phyloP scores from a whole-genome alignment of 2,329 filamentous ascomycete genomes.

The Microdochium nivale region DNA sequence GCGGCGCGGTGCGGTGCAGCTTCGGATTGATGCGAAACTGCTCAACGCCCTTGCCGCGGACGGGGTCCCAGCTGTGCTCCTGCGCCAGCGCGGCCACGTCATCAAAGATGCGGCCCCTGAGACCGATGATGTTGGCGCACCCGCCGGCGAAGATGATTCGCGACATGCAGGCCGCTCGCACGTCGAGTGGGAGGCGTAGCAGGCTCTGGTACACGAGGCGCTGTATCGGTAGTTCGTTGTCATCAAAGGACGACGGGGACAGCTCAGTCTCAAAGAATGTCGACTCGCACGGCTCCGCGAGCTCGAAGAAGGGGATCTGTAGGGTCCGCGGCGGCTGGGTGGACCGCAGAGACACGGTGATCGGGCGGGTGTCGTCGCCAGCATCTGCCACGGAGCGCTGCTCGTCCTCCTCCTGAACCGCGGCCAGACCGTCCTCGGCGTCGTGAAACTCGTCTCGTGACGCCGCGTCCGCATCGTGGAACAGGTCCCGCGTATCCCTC shows the following conservation, averaged over 20 bases:
- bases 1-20: constrained; percentile 23
- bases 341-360: constrained; percentile 37
- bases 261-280: constrained; percentile 58
- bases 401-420: constrained; percentile 51
- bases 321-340: constrained; percentile 43
- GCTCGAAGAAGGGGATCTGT: constrained; percentile 56
- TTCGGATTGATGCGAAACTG: constrained; percentile 38
- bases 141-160: constrained; percentile 83
- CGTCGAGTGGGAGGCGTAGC: constrained; percentile 69
- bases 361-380: constrained; percentile 24
- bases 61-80: constrained; percentile 66
- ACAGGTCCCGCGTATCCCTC: constrained; percentile 21
- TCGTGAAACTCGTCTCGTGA: background rate
- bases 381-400: constrained; percentile 18
- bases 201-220: constrained; percentile 69
- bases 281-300: constrained; percentile 68
- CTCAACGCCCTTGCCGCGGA: constrained; percentile 61
- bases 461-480: background rate
- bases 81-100: constrained; percentile 63
- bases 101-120: constrained; percentile 67
- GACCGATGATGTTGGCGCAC: constrained; percentile 66
- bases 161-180: constrained; percentile 77
- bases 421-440: constrained; percentile 29
- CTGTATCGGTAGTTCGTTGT: constrained; percentile 76
- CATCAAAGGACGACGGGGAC: constrained; percentile 58